These are phyloP conservation scores for Ichthyophthirius multifiliis DNA, from an alignment of 169 alveolate species.

Conservation along the genomic window DNA sequence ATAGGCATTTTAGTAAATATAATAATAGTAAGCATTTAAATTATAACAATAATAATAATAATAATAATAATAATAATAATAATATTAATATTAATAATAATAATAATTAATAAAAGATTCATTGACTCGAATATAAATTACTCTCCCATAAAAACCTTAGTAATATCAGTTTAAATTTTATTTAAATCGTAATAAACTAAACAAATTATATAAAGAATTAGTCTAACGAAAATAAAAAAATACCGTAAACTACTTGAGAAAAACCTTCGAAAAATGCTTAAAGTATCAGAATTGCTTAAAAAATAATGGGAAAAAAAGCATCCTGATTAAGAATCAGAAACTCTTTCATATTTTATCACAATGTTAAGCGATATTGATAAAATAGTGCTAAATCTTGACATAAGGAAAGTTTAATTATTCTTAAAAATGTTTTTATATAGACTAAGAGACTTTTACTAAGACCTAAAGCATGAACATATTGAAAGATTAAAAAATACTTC, in stretches of 20 bases:
- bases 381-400: not conserved
- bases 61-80: too few relatives aligned
- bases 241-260: not conserved
- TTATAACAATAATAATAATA: too few relatives aligned
- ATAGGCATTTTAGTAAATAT: too few relatives aligned
- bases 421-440: slow-evolving; percentile 5
- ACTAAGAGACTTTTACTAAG: slow-evolving; percentile 1
- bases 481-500: not conserved
- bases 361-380: not conserved
- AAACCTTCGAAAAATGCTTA: not conserved
- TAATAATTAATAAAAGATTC: too few relatives aligned
- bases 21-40: too few relatives aligned
- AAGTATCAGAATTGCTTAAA: not conserved
- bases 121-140: too few relatives aligned
- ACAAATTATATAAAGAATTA: not conserved
- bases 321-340: not conserved
- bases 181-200: not conserved
- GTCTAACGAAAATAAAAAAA: not conserved
- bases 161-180: not conserved
- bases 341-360: not conserved
- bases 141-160: too few relatives aligned
- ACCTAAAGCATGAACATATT: not conserved
- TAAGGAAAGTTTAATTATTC: not conserved
- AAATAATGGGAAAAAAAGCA: not conserved
- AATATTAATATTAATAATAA: too few relatives aligned